A percentile compares a stretch with the other conserved stretches of the same genome.
These are phyloP conservation scores for Elaphomyces granulatus DNA, from an alignment of 495 filamentous ascomycete species.

Conservation along the genomic window DNA sequence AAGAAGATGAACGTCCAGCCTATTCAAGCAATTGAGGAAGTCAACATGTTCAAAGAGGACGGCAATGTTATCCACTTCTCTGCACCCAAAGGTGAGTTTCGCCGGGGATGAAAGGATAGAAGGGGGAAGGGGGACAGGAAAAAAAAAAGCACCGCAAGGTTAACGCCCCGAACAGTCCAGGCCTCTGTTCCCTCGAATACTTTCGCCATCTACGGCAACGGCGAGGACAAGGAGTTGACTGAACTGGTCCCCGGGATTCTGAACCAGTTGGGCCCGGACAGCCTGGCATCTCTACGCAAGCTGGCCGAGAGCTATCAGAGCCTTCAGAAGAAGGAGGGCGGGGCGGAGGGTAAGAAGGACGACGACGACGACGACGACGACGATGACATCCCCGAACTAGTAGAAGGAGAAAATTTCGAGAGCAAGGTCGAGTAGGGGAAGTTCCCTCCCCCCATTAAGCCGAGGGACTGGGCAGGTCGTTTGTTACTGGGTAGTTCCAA, in stretches of 20 bases:
- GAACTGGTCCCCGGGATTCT: conserved; percentile 98
- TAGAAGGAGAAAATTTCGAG: conserved; percentile 94
- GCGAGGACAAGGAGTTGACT: conserved; percentile 98
- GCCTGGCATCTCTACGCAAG: conserved; percentile 93
- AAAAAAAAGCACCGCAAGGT: background rate
- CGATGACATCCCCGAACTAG: conserved; percentile 88
- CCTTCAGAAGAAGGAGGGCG: conserved; percentile 88
- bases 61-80: conserved; percentile 99
- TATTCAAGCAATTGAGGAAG: conserved; percentile 98
- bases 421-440: conserved; percentile 71
- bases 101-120: background rate
- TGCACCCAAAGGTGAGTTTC: conserved; percentile 73
- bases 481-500: no score
- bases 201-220: conserved; percentile 97
- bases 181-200: conserved; percentile 92
- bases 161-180: conserved; percentile 50
- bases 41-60: conserved; percentile 99
- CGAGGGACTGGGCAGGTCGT: no score
- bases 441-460: no score
- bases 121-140: conserved; percentile 1
- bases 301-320: conserved; percentile 98
- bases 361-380: conserved; percentile 60
- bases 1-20: conserved; percentile 96
- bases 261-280: conserved; percentile 97
- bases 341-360: conserved; percentile 52